These are phyloP conservation scores for Colletotrichum spinosum DNA, from an alignment of 2,329 filamentous ascomycete genomes.

Conservation along the genomic window DNA sequence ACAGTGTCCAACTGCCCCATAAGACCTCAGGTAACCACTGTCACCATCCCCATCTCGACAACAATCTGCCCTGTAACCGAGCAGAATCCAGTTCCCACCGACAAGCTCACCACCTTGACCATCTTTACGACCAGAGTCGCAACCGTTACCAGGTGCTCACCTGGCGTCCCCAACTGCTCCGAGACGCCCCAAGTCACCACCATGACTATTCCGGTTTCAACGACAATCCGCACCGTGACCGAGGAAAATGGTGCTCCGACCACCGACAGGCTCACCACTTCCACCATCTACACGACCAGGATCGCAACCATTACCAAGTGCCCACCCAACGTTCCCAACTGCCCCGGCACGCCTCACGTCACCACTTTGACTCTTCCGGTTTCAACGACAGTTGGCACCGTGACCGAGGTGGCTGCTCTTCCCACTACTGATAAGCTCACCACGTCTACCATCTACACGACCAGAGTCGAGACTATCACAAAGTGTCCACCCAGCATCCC, in stretches of 20 bases:
- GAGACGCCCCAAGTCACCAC: slow-evolving; percentile 49
- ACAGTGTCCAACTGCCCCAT: slow-evolving; percentile 51
- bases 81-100: not conserved
- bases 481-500: slow-evolving; percentile 31
- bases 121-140: slow-evolving; percentile 38
- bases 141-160: slow-evolving; percentile 36
- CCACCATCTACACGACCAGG: slow-evolving; percentile 39
- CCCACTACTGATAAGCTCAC: no score
- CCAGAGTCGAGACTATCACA: slow-evolving; percentile 35
- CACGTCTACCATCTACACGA: slow-evolving; percentile 38
- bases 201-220: slow-evolving; percentile 47
- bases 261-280: slow-evolving; percentile 13
- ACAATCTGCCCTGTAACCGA: slow-evolving; percentile 51
- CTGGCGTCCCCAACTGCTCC: slow-evolving; percentile 26
- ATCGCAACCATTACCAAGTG: slow-evolving; percentile 37
- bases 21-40: slow-evolving; percentile 45
- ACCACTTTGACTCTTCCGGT: slow-evolving; percentile 50
- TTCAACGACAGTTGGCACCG: slow-evolving; percentile 2
- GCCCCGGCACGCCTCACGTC: slow-evolving; percentile 42
- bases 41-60: slow-evolving; percentile 48
- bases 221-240: slow-evolving; percentile 50
- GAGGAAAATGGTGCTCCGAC: not conserved
- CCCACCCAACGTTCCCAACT: slow-evolving; percentile 21
- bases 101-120: slow-evolving; percentile 33
- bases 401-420: slow-evolving; percentile 3